Percentiles rank a stretch among this genome's conserved stretches.
Conservation (phyloP, 352 stramenopile species). For the Peronospora destructor region DNA sequence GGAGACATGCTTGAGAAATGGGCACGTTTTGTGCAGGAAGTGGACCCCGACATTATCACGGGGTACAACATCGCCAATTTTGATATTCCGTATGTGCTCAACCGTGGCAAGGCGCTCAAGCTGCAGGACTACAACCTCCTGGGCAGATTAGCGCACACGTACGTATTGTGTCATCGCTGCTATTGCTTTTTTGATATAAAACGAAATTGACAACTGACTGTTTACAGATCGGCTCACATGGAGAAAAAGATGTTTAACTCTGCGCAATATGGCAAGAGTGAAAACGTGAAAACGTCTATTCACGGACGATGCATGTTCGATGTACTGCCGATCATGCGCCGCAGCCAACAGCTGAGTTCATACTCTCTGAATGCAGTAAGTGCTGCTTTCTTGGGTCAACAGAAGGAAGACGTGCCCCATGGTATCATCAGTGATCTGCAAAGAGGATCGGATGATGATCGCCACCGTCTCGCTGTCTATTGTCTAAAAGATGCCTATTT, state of each 20-base stretch:
- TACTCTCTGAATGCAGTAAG: conserved; percentile 99
- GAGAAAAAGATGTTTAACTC: conserved; percentile 98
- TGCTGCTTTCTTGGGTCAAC: conserved; percentile 94
- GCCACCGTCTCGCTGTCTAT: conserved; percentile 97
- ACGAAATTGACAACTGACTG: conserved; percentile 4
- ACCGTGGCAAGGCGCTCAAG: conserved; percentile 92
- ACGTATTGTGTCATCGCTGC: conserved; percentile 17
- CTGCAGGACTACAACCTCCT: conserved; percentile 72
- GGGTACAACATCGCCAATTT: conserved; percentile 99
- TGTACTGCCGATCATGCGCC: conserved; percentile 98
- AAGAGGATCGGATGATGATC: conserved; percentile 94
- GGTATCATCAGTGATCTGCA: conserved; percentile 95
- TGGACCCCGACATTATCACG: conserved; percentile 98
- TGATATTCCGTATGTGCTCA: conserved; percentile 98
- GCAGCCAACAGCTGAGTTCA: conserved; percentile 98
- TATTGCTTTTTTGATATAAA: conserved; percentile 2
- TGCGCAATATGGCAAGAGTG: conserved; percentile 94
- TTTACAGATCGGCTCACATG: conserved; percentile 75
- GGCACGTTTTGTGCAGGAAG: conserved; percentile 91
- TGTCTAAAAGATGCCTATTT: conserved; percentile 99
- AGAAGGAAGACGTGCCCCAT: conserved; percentile 99
- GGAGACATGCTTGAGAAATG: conserved; percentile 96
- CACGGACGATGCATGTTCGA: conserved; percentile 98
- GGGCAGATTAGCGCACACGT: conserved; percentile 85
- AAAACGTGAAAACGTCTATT: conserved; percentile 98